Percentiles rank a stretch among this genome's conserved stretches.
phyloP scores from a whole-genome alignment of 2,329 filamentous ascomycete species.

The Sporothrix inflata region DNA sequence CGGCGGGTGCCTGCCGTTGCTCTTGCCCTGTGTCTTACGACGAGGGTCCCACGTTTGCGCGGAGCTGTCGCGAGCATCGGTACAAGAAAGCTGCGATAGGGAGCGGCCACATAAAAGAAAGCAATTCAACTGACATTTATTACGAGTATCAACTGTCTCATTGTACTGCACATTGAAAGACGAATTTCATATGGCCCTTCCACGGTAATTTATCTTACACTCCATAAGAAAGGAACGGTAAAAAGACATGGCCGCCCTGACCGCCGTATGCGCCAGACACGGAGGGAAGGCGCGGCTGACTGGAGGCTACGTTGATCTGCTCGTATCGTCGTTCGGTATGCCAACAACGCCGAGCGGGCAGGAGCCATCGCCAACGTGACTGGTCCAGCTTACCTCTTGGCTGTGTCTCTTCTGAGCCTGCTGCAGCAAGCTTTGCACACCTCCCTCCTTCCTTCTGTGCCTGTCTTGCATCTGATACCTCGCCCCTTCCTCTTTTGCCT shows the following conservation, averaged over 20 bases:
- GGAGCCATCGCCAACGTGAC: slow-evolving; percentile 18
- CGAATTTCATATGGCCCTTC: background rate
- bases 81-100: background rate
- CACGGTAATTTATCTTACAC: background rate
- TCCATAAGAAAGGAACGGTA: background rate
- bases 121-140: background rate
- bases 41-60: slow-evolving; percentile 8
- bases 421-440: background rate
- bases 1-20: slow-evolving; percentile 21
- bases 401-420: slow-evolving; percentile 13
- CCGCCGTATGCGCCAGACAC: slow-evolving; percentile 11
- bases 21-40: slow-evolving; percentile 1
- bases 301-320: slow-evolving; percentile 6
- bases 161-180: no score
- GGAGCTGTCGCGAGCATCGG: slow-evolving; percentile 3
- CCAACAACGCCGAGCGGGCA: slow-evolving; percentile 1
- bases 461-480: background rate
- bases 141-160: no score
- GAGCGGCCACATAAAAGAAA: background rate
- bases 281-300: slow-evolving; percentile 6
- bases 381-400: slow-evolving; percentile 20
- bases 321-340: slow-evolving; percentile 5
- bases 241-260: background rate
- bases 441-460: background rate
- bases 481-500: background rate